Percentiles rank a stretch among this genome's conserved stretches.
phyloP scores from a whole-genome alignment of 805 yeast species.

The Teunomyces stri region DNA sequence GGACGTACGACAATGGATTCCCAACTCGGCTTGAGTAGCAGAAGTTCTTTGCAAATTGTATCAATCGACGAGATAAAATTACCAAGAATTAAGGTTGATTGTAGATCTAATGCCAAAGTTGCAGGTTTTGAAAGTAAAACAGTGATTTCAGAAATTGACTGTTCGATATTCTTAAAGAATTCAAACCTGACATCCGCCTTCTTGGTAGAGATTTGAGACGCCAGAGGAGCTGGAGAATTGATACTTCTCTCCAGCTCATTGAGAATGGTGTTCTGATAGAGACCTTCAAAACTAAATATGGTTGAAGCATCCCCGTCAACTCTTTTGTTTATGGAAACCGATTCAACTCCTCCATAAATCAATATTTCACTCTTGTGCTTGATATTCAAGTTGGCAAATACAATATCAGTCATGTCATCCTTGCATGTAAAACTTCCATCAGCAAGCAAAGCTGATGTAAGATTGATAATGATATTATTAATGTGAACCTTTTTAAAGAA shows the following conservation, averaged over 20 bases:
- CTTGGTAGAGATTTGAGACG: slow-evolving; percentile 4
- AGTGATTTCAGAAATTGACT: slow-evolving; percentile 29
- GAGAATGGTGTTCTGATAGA: background rate
- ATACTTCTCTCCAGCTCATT: slow-evolving; percentile 1
- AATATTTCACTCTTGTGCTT: slow-evolving; percentile 43
- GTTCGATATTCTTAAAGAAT: slow-evolving; percentile 23
- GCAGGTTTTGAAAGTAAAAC: slow-evolving; percentile 45
- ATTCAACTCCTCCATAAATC: slow-evolving; percentile 48
- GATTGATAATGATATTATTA: slow-evolving; percentile 35
- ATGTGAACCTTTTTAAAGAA: slow-evolving; percentile 41
- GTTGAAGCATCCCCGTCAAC: background rate
- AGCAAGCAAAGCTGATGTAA: slow-evolving; percentile 44
- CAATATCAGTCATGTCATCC: slow-evolving; percentile 23
- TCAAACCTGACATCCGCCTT: slow-evolving; percentile 58
- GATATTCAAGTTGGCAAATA: slow-evolving; percentile 29
- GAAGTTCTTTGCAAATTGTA: slow-evolving; percentile 20
- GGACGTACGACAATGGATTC: background rate
- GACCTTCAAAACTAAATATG: slow-evolving; percentile 6
- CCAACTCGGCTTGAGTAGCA: slow-evolving; percentile 8
- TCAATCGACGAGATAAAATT: slow-evolving; percentile 24
- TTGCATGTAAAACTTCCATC: slow-evolving; percentile 43
- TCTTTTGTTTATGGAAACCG: slow-evolving; percentile 23
- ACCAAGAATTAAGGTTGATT: slow-evolving; percentile 22
- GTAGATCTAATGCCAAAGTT: slow-evolving; percentile 16
- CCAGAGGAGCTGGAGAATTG: background rate